Percentiles rank a stretch among this genome's conserved stretches.
Conservation (phyloP, 192 early-diverging fungal species). For the Coemansia nantahalensis region DNA sequence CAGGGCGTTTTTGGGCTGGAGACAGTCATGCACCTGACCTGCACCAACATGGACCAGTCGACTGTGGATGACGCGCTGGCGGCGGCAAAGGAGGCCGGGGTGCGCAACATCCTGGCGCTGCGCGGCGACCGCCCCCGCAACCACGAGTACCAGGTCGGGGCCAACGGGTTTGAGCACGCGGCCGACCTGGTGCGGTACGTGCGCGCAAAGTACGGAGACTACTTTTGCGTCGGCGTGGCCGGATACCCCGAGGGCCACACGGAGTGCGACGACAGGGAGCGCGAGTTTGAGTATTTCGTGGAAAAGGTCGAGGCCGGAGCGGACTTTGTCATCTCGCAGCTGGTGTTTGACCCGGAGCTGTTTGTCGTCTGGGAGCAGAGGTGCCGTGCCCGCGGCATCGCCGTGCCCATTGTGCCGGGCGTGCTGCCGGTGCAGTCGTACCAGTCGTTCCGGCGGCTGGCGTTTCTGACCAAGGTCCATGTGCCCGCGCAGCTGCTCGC, state of each 20-base stretch:
- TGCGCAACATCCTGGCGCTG: conserved; percentile 93
- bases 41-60: conserved; percentile 92
- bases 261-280: conserved; percentile 52
- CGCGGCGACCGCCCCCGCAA: conserved; percentile 92
- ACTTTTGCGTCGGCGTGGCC: conserved; percentile 97
- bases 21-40: conserved; percentile 95
- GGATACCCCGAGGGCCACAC: conserved; percentile 81
- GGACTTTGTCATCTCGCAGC: conserved; percentile 93
- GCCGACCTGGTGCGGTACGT: conserved; percentile 90
- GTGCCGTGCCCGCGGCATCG: conserved; percentile 74
- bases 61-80: conserved; percentile 82
- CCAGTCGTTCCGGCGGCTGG: conserved; percentile 85
- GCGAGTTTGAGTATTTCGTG: conserved; percentile 78
- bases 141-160: conserved; percentile 70
- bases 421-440: conserved; percentile 96
- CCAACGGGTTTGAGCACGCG: conserved; percentile 74
- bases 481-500: conserved; percentile 75
- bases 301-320: conserved; percentile 90
- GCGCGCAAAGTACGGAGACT: conserved; percentile 78
- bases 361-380: conserved; percentile 77
- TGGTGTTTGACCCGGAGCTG: conserved; percentile 82
- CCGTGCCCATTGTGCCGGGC: conserved; percentile 81
- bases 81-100: conserved; percentile 80
- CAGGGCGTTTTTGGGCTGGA: conserved; percentile 92
- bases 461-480: conserved; percentile 74